These are phyloP conservation scores for Amanita jacksonii DNA, from an alignment of 768 basidiomycete species.

Conservation along the genomic window DNA sequence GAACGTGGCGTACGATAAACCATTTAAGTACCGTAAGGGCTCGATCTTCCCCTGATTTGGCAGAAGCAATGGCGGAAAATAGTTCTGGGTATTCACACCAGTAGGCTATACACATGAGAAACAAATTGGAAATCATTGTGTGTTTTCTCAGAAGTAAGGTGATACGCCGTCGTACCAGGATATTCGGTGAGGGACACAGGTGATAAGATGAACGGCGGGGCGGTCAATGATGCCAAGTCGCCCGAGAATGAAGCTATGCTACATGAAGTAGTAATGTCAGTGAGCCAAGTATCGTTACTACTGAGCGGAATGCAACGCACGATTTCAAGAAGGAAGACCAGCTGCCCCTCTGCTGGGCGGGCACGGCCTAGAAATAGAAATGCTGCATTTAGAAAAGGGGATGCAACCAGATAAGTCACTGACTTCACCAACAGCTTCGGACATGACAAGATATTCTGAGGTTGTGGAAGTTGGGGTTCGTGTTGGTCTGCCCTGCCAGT, in stretches of 20 bases:
- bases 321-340: slow-evolving; percentile 91
- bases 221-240: slow-evolving; percentile 77
- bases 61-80: slow-evolving; percentile 81
- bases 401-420: slow-evolving; percentile 1
- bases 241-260: slow-evolving; percentile 84
- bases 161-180: slow-evolving; percentile 47
- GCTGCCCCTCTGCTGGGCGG: slow-evolving; percentile 72
- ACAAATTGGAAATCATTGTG: slow-evolving; percentile 6
- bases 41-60: slow-evolving; percentile 61
- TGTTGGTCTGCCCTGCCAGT: not conserved
- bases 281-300: slow-evolving; percentile 8
- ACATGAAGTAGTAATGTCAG: slow-evolving; percentile 8
- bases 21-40: slow-evolving; percentile 79
- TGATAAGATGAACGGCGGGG: slow-evolving; percentile 87
- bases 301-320: slow-evolving; percentile 32
- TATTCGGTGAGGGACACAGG: slow-evolving; percentile 89
- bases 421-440: slow-evolving; percentile 22
- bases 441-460: slow-evolving; percentile 5
- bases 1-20: slow-evolving; percentile 66
- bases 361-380: slow-evolving; percentile 55
- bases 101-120: slow-evolving; percentile 56
- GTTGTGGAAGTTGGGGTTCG: not conserved
- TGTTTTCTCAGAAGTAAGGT: slow-evolving; percentile 5
- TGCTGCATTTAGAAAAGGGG: not conserved
- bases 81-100: slow-evolving; percentile 94